Evolutionary conservation across 2,329 filamentous ascomycete genomes (phyloP).

Genomic region (Aspergillus quadrilineatus): DNA sequence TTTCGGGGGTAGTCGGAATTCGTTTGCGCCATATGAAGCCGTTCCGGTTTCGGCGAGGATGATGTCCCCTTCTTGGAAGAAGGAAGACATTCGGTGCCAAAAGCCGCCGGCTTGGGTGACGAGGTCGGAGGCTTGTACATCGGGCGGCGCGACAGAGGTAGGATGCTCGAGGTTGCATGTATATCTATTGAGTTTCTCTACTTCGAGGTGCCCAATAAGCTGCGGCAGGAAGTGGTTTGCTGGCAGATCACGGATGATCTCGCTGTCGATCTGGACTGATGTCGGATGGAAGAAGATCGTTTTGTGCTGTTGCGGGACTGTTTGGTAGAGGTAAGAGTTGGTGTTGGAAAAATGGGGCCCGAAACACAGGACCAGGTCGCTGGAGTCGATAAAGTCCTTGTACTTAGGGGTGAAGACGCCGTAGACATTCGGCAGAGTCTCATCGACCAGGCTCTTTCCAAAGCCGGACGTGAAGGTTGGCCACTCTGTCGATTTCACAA

Average conservation of each 20-base stretch:
- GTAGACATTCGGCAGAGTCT: constrained; percentile 47
- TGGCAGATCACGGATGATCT: constrained; percentile 72
- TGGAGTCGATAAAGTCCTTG: constrained; percentile 34
- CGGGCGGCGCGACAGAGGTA: constrained; percentile 36
- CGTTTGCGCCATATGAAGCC: constrained; percentile 54
- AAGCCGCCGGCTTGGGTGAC: constrained; percentile 52
- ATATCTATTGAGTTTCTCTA: constrained; percentile 50
- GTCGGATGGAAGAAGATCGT: constrained; percentile 80
- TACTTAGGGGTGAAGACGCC: constrained; percentile 43
- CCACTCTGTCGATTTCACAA: constrained; percentile 45
- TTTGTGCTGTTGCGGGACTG: constrained; percentile 71
- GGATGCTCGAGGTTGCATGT: constrained; percentile 38
- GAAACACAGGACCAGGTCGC: constrained; percentile 43
- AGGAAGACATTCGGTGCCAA: constrained; percentile 48
- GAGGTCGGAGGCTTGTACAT: constrained; percentile 29
- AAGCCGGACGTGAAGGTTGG: constrained; percentile 50
- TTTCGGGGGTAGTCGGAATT: constrained; percentile 52
- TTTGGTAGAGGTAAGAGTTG: constrained; percentile 70
- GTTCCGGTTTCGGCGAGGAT: constrained; percentile 61
- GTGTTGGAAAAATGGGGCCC: constrained; percentile 47
- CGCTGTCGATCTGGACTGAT: constrained; percentile 71
- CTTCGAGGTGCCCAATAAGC: constrained; percentile 62
- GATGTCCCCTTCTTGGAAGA: constrained; percentile 55
- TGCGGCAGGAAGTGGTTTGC: constrained; percentile 76
- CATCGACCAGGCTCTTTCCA: constrained; percentile 52